A percentile compares a stretch with the other conserved stretches of the same genome.
Evolutionary conservation across 768 basidiomycete species (phyloP).

Genomic region (Phylloporus sp.): DNA sequence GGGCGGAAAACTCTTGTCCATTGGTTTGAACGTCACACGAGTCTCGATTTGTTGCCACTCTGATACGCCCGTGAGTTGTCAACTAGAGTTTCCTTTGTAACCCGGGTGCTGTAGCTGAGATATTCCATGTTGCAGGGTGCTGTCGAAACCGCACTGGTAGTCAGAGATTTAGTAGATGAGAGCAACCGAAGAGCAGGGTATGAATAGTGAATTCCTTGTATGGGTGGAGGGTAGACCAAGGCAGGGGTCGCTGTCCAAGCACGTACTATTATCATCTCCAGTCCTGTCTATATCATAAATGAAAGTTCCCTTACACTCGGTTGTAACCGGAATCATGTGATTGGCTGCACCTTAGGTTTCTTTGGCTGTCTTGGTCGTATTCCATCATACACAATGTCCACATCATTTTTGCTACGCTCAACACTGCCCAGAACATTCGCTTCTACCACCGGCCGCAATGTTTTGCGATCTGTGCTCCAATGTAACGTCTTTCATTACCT

Average conservation of each 20-base stretch:
- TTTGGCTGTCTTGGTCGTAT: too few relatives aligned
- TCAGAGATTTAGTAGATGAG: conserved; percentile 52
- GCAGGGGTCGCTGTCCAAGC: too few relatives aligned
- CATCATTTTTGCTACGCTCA: conserved; percentile 45
- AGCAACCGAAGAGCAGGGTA: conserved; percentile 39
- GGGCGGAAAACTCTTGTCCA: conserved; percentile 36
- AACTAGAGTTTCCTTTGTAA: not conserved
- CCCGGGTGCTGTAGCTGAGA: not conserved
- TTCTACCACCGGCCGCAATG: conserved; percentile 34
- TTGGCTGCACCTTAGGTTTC: conserved; percentile 8
- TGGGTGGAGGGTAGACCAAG: too few relatives aligned
- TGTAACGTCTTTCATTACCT: conserved; percentile 24
- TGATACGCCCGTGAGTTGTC: conserved; percentile 51
- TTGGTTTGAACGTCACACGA: conserved; percentile 41
- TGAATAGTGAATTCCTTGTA: not conserved
- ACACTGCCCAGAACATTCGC: conserved; percentile 42
- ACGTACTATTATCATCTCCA: too few relatives aligned
- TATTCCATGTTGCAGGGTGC: conserved; percentile 38
- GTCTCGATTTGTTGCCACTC: conserved; percentile 65
- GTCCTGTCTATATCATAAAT: too few relatives aligned
- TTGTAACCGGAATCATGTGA: conserved; percentile 13
- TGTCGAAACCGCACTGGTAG: conserved; percentile 45
- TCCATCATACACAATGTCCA: conserved; percentile 36
- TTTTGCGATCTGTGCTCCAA: conserved; percentile 37
- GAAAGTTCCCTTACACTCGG: not conserved